phyloP scores from a whole-genome alignment of 2,329 filamentous ascomycete species.

The Xylariaceae sp. region DNA sequence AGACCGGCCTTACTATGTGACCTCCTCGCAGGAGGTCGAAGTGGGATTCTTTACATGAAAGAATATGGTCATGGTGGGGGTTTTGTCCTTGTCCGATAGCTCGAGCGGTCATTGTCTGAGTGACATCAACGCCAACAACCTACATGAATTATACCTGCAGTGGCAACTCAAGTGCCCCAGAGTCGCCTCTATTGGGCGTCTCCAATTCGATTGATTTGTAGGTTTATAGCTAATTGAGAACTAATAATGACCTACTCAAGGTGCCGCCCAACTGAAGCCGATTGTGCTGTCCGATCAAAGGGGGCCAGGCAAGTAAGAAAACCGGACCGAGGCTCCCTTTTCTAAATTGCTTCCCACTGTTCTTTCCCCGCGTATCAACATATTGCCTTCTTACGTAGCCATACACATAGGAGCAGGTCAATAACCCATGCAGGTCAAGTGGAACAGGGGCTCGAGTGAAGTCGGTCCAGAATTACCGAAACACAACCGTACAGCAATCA shows the following conservation, averaged over 20 bases:
- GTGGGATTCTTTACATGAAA: constrained; percentile 8
- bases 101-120: not conserved
- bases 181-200: not conserved
- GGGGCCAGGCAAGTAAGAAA: too few species aligned
- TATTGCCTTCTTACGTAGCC: too few species aligned
- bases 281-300: too few species aligned
- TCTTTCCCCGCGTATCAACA: too few species aligned
- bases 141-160: not conserved
- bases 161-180: not conserved
- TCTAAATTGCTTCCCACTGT: too few species aligned
- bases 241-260: not conserved
- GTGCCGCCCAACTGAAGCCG: not conserved
- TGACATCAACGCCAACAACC: not conserved
- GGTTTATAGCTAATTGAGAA: not conserved
- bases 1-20: constrained; percentile 3
- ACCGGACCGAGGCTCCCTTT: not conserved
- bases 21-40: constrained; percentile 17
- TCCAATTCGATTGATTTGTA: not conserved
- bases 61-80: not conserved
- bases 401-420: too few species aligned
- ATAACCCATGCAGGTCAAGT: too few species aligned
- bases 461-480: too few species aligned
- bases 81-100: too few species aligned
- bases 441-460: too few species aligned
- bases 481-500: too few species aligned